Percentiles rank a stretch among this genome's conserved stretches.
phyloP scores from a whole-genome alignment of 73 alveolate genomes.

The Tetrahymena borealis region DNA sequence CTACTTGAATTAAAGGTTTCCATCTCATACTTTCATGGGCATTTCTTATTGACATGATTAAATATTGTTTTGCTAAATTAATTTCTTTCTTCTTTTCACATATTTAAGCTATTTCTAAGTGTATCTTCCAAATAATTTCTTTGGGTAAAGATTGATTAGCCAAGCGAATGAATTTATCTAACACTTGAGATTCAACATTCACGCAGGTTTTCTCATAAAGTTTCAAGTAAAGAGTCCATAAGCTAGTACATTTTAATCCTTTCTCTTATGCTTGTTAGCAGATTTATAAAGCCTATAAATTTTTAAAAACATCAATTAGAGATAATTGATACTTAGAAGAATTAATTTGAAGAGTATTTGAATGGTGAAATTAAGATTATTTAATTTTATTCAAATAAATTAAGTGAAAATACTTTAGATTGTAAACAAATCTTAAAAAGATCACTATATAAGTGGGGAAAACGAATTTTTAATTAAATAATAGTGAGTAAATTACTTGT shows the following conservation, averaged over 20 bases:
- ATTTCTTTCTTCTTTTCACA: slow-evolving; percentile 26
- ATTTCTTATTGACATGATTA: slow-evolving; percentile 20
- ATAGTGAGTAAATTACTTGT: background rate
- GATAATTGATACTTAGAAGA: no score
- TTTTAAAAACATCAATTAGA: slow-evolving; percentile 6
- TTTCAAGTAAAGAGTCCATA: slow-evolving; percentile 51
- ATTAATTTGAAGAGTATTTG: no score
- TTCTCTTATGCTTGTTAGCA: slow-evolving; percentile 52
- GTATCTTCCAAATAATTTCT: slow-evolving; percentile 56
- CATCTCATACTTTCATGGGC: slow-evolving; percentile 51
- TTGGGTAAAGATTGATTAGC: slow-evolving; percentile 20
- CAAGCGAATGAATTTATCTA: slow-evolving; percentile 14
- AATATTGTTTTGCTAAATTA: slow-evolving; percentile 16
- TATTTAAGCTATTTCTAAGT: slow-evolving; percentile 50
- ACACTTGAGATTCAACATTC: background rate
- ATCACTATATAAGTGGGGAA: background rate
- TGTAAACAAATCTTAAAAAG: background rate
- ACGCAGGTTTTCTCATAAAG: slow-evolving; percentile 18
- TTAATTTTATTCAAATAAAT: no score
- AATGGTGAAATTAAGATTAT: no score
- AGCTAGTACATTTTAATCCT: slow-evolving; percentile 47
- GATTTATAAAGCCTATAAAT: slow-evolving; percentile 20
- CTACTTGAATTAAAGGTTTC: slow-evolving; percentile 58
- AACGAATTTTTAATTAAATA: background rate
- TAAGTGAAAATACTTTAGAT: slow-evolving; percentile 27